These are phyloP conservation scores for Coleophoma cylindrospora DNA, from an alignment of 2,329 filamentous ascomycete genomes.

Conservation along the genomic window DNA sequence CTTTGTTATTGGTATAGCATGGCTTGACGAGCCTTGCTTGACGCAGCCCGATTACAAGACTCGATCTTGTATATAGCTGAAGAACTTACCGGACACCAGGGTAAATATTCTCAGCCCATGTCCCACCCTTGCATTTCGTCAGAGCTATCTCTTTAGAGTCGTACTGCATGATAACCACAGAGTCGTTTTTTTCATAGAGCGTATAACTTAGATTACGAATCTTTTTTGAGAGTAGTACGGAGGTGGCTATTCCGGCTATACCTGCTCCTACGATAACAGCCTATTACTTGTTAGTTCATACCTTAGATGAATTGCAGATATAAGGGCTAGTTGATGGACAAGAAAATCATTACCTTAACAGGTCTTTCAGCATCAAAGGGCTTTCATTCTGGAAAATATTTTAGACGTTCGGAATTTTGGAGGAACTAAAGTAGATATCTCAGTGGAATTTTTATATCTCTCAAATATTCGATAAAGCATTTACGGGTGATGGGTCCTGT, in stretches of 20 bases:
- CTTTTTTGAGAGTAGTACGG: slow-evolving; percentile 1
- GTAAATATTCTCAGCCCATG: slow-evolving; percentile 23
- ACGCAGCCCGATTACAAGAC: no score
- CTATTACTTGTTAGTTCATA: not conserved
- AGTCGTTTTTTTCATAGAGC: not conserved
- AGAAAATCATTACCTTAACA: not conserved
- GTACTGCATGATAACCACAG: not conserved
- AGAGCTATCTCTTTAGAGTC: slow-evolving; percentile 1
- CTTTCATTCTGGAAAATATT: not conserved
- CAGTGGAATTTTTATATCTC: not conserved
- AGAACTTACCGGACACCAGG: slow-evolving; percentile 9
- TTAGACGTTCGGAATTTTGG: not conserved
- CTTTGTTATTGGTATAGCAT: not conserved
- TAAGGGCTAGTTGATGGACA: not conserved
- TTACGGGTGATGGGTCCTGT: not conserved
- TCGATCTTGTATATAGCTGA: no score
- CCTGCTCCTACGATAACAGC: slow-evolving; percentile 2
- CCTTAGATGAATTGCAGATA: not conserved
- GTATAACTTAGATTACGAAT: not conserved
- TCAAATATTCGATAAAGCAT: not conserved
- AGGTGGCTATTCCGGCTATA: slow-evolving; percentile 2
- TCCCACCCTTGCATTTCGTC: slow-evolving; percentile 12
- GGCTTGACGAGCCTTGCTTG: no score
- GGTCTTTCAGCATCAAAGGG: not conserved
- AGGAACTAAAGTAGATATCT: not conserved